Evolutionary conservation across 768 basidiomycete species (phyloP).

Genomic region (Tephrocybe sp.): DNA sequence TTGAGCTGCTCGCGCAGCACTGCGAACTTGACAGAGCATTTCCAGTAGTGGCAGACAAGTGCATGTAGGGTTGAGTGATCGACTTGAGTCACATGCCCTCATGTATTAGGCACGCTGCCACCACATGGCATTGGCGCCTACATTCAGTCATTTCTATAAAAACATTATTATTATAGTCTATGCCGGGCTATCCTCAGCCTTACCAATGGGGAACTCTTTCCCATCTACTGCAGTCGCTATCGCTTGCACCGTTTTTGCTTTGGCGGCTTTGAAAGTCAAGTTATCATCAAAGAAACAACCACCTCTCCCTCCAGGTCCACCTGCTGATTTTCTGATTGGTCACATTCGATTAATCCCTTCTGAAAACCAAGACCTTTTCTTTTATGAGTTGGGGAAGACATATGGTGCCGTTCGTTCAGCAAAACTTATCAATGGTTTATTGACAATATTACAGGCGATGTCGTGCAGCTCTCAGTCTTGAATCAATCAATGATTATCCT

Average conservation of each 20-base stretch:
- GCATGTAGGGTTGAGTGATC: no score
- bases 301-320: constrained; percentile 30
- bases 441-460: constrained; percentile 18
- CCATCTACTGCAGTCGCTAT: not conserved
- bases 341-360: constrained; percentile 33
- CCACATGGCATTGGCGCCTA: no score
- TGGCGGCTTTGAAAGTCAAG: constrained; percentile 1
- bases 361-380: constrained; percentile 22
- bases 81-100: no score
- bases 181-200: not conserved
- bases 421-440: not conserved
- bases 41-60: not conserved
- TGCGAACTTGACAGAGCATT: not conserved
- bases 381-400: constrained; percentile 27
- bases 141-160: no score
- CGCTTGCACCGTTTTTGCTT: not conserved
- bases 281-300: not conserved
- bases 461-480: constrained; percentile 19
- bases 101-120: no score
- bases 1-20: not conserved
- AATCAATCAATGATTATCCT: constrained; percentile 24
- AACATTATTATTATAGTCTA: no score
- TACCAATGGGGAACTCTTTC: not conserved
- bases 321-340: constrained; percentile 34
- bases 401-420: constrained; percentile 25